phyloP scores from a whole-genome alignment of 306 rosid genomes.

The Fagus crenata region DNA sequence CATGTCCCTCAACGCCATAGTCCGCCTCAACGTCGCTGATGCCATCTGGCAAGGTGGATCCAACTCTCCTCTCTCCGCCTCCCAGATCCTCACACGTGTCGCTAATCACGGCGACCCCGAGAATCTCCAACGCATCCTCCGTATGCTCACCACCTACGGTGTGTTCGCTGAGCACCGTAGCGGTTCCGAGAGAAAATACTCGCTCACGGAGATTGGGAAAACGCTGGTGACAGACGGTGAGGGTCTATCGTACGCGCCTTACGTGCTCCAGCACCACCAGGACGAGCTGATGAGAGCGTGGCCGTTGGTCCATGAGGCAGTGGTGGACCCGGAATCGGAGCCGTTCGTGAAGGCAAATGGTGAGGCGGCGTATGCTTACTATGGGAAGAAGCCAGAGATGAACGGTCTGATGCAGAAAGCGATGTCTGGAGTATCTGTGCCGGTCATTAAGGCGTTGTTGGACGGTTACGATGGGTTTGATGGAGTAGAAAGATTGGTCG shows the following conservation, averaged over 20 bases:
- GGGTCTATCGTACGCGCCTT: slow-evolving; percentile 63
- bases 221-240: slow-evolving; percentile 66
- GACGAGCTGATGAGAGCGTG: slow-evolving; percentile 79
- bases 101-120: slow-evolving; percentile 61
- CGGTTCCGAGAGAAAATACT: slow-evolving; percentile 48
- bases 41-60: slow-evolving; percentile 82
- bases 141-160: slow-evolving; percentile 73
- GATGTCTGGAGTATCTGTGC: slow-evolving; percentile 85
- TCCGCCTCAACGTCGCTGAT: slow-evolving; percentile 78
- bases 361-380: slow-evolving; percentile 64
- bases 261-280: slow-evolving; percentile 95
- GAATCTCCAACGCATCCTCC: slow-evolving; percentile 83
- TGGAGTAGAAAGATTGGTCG: slow-evolving; percentile 64
- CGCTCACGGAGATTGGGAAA: slow-evolving; percentile 69
- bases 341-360: slow-evolving; percentile 82
- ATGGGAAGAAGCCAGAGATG: slow-evolving; percentile 71
- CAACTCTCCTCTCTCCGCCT: slow-evolving; percentile 67
- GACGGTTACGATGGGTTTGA: slow-evolving; percentile 64
- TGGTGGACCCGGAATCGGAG: slow-evolving; percentile 65
- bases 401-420: slow-evolving; percentile 76
- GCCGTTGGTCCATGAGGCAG: slow-evolving; percentile 90
- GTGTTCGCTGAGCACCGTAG: slow-evolving; percentile 62
- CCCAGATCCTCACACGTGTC: slow-evolving; percentile 52
- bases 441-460: slow-evolving; percentile 70
- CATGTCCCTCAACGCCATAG: slow-evolving; percentile 87